phyloP scores from a whole-genome alignment of 2,329 filamentous ascomycete species.

The Dactylellina cionopaga region DNA sequence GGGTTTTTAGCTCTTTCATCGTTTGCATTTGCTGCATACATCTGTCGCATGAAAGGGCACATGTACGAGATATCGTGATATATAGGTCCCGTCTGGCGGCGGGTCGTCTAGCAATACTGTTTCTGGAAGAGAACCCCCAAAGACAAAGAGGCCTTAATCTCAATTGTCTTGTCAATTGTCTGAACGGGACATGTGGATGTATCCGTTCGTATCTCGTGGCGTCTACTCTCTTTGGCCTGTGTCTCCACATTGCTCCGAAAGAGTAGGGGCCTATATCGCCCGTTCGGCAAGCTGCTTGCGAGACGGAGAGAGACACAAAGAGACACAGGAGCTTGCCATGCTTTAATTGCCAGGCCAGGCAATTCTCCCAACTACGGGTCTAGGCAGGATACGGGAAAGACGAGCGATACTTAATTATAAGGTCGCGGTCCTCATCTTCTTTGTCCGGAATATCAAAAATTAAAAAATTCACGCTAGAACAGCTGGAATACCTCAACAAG shows the following conservation, averaged over 20 bases:
- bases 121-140: constrained; percentile 12
- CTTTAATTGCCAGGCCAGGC: constrained; percentile 29
- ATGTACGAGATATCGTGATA: constrained; percentile 8
- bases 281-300: constrained; percentile 50
- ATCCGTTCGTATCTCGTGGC: constrained; percentile 47
- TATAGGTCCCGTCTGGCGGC: constrained; percentile 19
- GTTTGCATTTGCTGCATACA: too few relatives aligned
- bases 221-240: constrained; percentile 19
- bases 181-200: constrained; percentile 38
- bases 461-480: too few relatives aligned
- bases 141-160: not conserved
- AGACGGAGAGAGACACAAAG: not conserved
- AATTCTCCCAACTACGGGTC: constrained; percentile 17
- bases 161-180: constrained; percentile 29
- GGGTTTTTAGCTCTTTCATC: not conserved
- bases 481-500: too few relatives aligned
- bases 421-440: not conserved
- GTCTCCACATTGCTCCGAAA: constrained; percentile 46
- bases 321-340: constrained; percentile 3
- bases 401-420: constrained; percentile 9
- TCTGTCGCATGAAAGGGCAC: too few relatives aligned
- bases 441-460: too few relatives aligned
- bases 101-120: constrained; percentile 30
- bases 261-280: constrained; percentile 30
- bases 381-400: constrained; percentile 19